Percentiles rank a stretch among this genome's conserved stretches.
Conservation (phyloP, 2,329 filamentous ascomycete genomes). For the Calonectria pauciramosa region DNA sequence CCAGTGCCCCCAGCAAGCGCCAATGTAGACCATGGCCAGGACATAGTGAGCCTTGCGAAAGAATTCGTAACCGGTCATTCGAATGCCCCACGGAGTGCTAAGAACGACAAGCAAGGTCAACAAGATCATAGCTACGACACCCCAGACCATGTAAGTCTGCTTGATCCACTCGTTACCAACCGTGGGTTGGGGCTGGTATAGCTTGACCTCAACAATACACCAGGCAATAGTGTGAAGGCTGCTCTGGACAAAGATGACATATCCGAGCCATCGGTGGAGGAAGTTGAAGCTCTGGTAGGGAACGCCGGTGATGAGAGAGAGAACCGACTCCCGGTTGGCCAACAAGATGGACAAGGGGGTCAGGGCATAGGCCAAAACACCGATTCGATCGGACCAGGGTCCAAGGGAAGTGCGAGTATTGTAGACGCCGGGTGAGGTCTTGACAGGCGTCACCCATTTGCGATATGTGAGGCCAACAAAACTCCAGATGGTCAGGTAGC, state of each 20-base stretch:
- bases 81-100: constrained; percentile 70
- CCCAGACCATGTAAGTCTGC: constrained; percentile 80
- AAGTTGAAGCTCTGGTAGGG: constrained; percentile 86
- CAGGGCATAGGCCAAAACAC: constrained; percentile 79
- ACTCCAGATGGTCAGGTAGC: constrained; percentile 76
- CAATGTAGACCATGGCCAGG: constrained; percentile 80
- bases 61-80: constrained; percentile 80
- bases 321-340: constrained; percentile 76
- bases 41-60: constrained; percentile 83
- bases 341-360: constrained; percentile 79
- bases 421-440: constrained; percentile 64
- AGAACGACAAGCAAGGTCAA: constrained; percentile 73
- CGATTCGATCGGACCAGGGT: constrained; percentile 77
- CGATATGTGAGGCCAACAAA: constrained; percentile 78
- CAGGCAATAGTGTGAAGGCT: constrained; percentile 79
- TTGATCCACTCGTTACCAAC: constrained; percentile 69
- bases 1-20: constrained; percentile 84
- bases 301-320: constrained; percentile 78
- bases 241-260: constrained; percentile 78
- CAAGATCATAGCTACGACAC: constrained; percentile 76
- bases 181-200: constrained; percentile 80
- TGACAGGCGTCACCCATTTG: constrained; percentile 79
- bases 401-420: constrained; percentile 77
- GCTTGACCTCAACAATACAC: constrained; percentile 73
- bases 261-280: constrained; percentile 81